Evolutionary conservation across 495 filamentous ascomycete genomes (phyloP), one percentile per base, ranked within the genome.

Genomic region (Delitschia confertaspora): DNA sequence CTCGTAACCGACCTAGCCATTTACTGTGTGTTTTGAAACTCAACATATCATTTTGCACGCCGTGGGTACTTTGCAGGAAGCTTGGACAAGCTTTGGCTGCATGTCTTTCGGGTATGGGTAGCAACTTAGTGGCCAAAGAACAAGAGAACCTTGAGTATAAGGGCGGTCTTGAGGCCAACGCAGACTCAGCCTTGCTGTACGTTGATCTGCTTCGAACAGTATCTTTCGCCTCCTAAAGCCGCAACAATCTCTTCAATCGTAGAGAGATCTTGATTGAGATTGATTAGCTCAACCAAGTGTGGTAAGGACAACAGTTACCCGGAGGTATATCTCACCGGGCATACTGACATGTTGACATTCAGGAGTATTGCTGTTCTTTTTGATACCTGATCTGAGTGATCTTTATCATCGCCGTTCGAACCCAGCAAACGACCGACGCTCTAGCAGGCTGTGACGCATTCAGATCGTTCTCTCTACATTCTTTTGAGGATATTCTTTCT

Each of bases 1-100:
- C 39, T 44, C 21, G 38, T 16, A 20, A 20, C 41, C 26, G 25
- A 36, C 17, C 31, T 25, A 44, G 40, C 31, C 33, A 44, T 11
- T 16, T n/a, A 44, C 35, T 25, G 36, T 46, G 48, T 36, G 48
- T 32, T 37, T 39, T 51, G 48, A 51, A 45, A 47, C 49, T 36
- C 38, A 38, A 27, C 32, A 33, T 42, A 25, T 20, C 37, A 19
- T 27, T 23, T 47, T 32, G 33, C 43, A 47, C 42, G 43, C 49
- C 49, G 49, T 36, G 47, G 30, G 35, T 5, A 20, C 34, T 37
- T 8, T 47, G 49, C 49, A 45, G 26, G 33, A 37, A 25, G 30
- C 35, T 52, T 46, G 9, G 36, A 47, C 49, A 50, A 51, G 47
- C 38, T 46, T 56, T 56, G 47, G 47, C 42, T 26, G 45, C 47